A percentile compares a stretch with the other conserved stretches of the same genome.
Evolutionary conservation across 345 rosid species (phyloP).

Genomic region (Hypericum perforatum): DNA sequence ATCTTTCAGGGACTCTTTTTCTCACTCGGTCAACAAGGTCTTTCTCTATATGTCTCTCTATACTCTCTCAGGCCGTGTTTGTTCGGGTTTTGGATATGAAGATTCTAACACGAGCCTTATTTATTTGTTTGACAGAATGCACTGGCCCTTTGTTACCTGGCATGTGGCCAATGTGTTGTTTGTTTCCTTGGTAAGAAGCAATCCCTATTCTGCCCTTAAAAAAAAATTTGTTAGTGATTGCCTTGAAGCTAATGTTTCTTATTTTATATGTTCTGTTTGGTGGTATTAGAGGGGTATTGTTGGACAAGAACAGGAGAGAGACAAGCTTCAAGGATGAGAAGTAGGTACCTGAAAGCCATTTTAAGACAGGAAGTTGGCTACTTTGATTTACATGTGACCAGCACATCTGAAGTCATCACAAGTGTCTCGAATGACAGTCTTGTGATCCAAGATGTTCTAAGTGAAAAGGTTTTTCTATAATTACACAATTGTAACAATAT

Average conservation of each 20-base stretch:
- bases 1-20: conserved; percentile 20
- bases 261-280: not conserved
- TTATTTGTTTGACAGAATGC: conserved; percentile 48
- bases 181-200: conserved; percentile 57
- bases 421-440: conserved; percentile 73
- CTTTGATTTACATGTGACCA: conserved; percentile 71
- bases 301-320: conserved; percentile 93
- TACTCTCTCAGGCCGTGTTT: not conserved
- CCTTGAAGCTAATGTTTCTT: not conserved
- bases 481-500: not conserved
- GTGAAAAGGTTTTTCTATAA: conserved; percentile 49
- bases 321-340: conserved; percentile 75
- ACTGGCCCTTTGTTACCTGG: conserved; percentile 48
- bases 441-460: conserved; percentile 67
- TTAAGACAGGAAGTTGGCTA: conserved; percentile 78
- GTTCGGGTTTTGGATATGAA: not conserved
- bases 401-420: conserved; percentile 64
- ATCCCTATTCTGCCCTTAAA: no score
- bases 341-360: conserved; percentile 62
- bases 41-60: not conserved
- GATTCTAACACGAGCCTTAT: not conserved
- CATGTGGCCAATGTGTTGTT: conserved; percentile 60
- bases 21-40: conserved; percentile 43
- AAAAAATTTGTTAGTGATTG: not conserved
- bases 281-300: conserved; percentile 57